These are phyloP conservation scores for Hypericum androsaemum DNA, from an alignment of 345 rosid species.

Conservation along the genomic window DNA sequence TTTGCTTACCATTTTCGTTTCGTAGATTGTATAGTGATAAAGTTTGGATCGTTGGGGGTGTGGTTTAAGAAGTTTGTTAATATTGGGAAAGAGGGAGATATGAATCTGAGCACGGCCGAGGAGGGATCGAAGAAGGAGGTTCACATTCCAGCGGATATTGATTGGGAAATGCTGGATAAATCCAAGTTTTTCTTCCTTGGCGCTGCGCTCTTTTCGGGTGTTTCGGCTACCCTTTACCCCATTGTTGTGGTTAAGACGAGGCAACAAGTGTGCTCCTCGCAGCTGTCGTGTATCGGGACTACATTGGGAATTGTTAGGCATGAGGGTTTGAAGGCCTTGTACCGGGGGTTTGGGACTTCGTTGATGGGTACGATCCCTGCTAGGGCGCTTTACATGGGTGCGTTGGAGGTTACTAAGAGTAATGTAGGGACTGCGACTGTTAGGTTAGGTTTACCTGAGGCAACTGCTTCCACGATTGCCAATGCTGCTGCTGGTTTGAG, in stretches of 20 bases:
- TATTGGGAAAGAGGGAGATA: slow-evolving; percentile 31
- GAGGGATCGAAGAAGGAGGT: slow-evolving; percentile 40
- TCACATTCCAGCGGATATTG: slow-evolving; percentile 56
- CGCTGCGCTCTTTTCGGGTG: slow-evolving; percentile 82
- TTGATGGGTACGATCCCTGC: slow-evolving; percentile 88
- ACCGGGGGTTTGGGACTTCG: slow-evolving; percentile 86
- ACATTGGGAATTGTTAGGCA: slow-evolving; percentile 43
- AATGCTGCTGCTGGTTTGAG: slow-evolving; percentile 74
- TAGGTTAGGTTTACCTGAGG: slow-evolving; percentile 60
- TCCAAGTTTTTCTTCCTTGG: slow-evolving; percentile 82
- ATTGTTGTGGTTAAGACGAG: slow-evolving; percentile 72
- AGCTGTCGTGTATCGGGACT: slow-evolving; percentile 43
- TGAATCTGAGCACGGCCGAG: slow-evolving; percentile 52
- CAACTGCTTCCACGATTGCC: slow-evolving; percentile 54
- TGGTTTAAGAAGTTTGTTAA: slow-evolving; percentile 8
- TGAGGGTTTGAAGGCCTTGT: slow-evolving; percentile 72
- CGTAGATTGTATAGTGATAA: neutral
- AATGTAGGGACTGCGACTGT: slow-evolving; percentile 63
- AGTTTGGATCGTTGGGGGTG: neutral
- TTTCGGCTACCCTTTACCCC: slow-evolving; percentile 74
- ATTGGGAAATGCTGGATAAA: slow-evolving; percentile 90
- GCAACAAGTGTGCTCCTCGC: slow-evolving; percentile 58
- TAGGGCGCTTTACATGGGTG: slow-evolving; percentile 82
- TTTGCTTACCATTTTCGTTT: neutral
- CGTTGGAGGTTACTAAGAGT: slow-evolving; percentile 79